Conservation (phyloP, 148 eudicot species). For the Cornus kousa region DNA sequence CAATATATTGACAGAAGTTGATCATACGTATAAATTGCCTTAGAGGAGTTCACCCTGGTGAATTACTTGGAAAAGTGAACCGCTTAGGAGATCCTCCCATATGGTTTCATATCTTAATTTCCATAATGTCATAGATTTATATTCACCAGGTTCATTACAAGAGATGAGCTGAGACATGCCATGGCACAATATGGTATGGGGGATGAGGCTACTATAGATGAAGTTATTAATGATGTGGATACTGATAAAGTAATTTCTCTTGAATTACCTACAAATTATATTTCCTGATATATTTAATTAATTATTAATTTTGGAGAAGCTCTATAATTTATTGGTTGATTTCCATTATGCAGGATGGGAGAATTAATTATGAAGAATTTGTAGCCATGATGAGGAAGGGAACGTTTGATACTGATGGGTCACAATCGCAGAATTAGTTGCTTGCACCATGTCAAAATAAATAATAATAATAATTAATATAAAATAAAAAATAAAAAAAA, state of each 20-base stretch:
- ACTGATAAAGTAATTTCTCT: constrained; percentile 51
- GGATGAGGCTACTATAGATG: constrained; percentile 85
- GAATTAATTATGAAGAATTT: constrained; percentile 71
- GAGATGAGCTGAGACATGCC: constrained; percentile 79
- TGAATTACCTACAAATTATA: too few relatives aligned
- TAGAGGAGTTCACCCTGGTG: neutral
- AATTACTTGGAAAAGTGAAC: too few relatives aligned
- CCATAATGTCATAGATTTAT: neutral
- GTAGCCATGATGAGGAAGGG: constrained; percentile 85
- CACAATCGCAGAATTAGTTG: constrained; percentile 15
- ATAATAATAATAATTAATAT: too few relatives aligned
- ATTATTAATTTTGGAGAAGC: neutral
- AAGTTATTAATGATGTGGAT: constrained; percentile 83
- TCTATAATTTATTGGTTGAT: neutral
- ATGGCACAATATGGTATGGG: constrained; percentile 82
- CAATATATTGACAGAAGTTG: neutral
- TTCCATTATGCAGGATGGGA: constrained; percentile 59
- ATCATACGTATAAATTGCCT: neutral
- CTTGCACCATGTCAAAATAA: neutral
- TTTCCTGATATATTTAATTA: neutral
- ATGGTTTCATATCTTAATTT: neutral
- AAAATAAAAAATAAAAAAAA: too few relatives aligned
- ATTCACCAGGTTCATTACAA: constrained; percentile 61
- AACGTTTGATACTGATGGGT: constrained; percentile 35
- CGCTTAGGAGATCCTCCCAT: neutral